These are phyloP conservation scores for Claviceps africana DNA, from an alignment of 2,329 filamentous ascomycete genomes.

Conservation along the genomic window DNA sequence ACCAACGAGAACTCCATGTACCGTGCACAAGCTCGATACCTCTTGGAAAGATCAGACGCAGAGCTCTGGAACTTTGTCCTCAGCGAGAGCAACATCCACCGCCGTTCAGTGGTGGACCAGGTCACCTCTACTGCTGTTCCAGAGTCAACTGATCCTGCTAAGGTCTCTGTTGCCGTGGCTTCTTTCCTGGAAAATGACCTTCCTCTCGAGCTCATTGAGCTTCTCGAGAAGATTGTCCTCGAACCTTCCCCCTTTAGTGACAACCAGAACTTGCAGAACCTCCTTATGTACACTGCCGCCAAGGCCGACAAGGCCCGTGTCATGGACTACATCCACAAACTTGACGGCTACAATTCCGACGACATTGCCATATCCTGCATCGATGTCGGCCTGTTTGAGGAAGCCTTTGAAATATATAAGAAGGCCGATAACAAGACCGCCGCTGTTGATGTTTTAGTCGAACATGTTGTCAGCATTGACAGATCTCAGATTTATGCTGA, in stretches of 20 bases:
- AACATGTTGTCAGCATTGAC: conserved; percentile 95
- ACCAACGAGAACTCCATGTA: conserved; percentile 99
- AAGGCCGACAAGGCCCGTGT: conserved; percentile 92
- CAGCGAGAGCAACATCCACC: conserved; percentile 89
- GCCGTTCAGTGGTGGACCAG: conserved; percentile 87
- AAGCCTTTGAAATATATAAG: conserved; percentile 97
- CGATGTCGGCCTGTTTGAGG: conserved; percentile 86
- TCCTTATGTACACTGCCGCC: conserved; percentile 89
- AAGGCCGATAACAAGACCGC: conserved; percentile 83
- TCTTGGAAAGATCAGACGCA: conserved; percentile 74
- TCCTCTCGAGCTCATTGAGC: conserved; percentile 86
- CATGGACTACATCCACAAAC: conserved; percentile 89
- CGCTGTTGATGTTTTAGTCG: conserved; percentile 82
- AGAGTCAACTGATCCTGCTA: conserved; percentile 81
- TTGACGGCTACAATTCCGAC: conserved; percentile 78
- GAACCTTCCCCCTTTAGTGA: conserved; percentile 98
- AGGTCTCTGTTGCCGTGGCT: conserved; percentile 87
- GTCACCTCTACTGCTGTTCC: conserved; percentile 91
- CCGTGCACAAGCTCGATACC: conserved; percentile 88
- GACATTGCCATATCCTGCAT: conserved; percentile 91
- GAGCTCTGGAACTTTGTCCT: conserved; percentile 95
- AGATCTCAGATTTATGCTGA: conserved; percentile 92
- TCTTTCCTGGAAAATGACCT: conserved; percentile 85
- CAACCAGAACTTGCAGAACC: conserved; percentile 89
- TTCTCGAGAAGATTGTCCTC: conserved; percentile 98